Evolutionary conservation across 2,329 filamentous ascomycete genomes (phyloP).

Genomic region (Alternaria panax): DNA sequence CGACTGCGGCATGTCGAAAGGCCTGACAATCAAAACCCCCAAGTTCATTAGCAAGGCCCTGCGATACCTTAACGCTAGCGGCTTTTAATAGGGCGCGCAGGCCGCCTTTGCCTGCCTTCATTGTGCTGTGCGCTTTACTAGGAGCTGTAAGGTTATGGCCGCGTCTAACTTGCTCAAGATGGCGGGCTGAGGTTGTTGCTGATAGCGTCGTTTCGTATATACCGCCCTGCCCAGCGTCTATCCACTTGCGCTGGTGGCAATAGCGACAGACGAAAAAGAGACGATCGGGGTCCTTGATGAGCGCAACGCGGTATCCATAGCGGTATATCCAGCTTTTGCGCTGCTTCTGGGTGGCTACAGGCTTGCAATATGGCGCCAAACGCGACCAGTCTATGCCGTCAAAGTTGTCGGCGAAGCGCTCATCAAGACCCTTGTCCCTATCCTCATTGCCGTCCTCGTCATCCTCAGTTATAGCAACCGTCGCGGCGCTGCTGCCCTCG

Average conservation of each 20-base stretch:
- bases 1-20: neutral
- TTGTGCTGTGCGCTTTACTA: too few relatives aligned
- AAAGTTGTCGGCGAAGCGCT: slow-evolving; percentile 9
- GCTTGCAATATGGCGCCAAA: slow-evolving; percentile 6
- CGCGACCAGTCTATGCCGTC: slow-evolving; percentile 5
- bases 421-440: neutral
- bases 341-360: neutral
- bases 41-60: slow-evolving; percentile 5
- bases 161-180: neutral
- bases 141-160: neutral
- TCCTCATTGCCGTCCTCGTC: neutral
- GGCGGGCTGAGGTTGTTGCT: neutral
- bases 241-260: neutral
- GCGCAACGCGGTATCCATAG: slow-evolving; percentile 9
- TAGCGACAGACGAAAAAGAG: slow-evolving; percentile 4
- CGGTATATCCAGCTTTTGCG: slow-evolving; percentile 6
- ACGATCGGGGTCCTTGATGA: neutral
- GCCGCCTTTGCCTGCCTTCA: too few relatives aligned
- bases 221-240: neutral
- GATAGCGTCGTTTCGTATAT: neutral
- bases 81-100: too few relatives aligned
- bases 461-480: neutral
- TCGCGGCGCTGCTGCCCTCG: slow-evolving; percentile 1
- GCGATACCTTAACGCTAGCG: too few relatives aligned
- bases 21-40: neutral